A percentile compares a stretch with the other conserved stretches of the same genome.
Evolutionary conservation across 1,284 basidiomycete genomes (phyloP).

Genomic region (Inonotus hispidus): DNA sequence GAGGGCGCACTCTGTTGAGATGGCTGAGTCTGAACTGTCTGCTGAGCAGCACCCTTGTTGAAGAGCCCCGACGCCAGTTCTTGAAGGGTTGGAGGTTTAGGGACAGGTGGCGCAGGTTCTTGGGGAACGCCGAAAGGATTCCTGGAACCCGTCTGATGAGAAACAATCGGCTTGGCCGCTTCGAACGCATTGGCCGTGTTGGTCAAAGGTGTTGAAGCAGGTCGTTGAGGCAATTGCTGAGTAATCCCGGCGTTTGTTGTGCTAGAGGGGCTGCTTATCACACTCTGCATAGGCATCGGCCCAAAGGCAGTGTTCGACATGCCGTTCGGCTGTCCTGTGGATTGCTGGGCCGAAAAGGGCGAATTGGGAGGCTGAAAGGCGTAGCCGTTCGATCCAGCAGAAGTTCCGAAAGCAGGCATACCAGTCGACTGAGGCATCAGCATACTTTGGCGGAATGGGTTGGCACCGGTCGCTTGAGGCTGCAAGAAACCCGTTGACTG

Average conservation of each 20-base stretch:
- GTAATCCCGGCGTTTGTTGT: neutral
- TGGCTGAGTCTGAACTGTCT: slow-evolving; percentile 30
- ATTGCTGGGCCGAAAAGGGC: slow-evolving; percentile 21
- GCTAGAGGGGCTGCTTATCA: neutral
- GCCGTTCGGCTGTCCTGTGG: slow-evolving; percentile 12
- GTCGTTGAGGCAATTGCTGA: slow-evolving; percentile 41
- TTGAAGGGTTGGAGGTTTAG: slow-evolving; percentile 75
- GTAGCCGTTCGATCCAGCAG: slow-evolving; percentile 22
- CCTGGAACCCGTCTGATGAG: slow-evolving; percentile 89
- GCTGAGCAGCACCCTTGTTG: slow-evolving; percentile 6
- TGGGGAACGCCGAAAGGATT: slow-evolving; percentile 87
- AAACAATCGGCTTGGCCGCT: slow-evolving; percentile 56
- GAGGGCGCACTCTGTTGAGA: slow-evolving; percentile 24
- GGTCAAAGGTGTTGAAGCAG: slow-evolving; percentile 64
- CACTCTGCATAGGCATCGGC: slow-evolving; percentile 1
- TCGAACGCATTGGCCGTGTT: slow-evolving; percentile 31
- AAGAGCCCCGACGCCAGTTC: slow-evolving; percentile 62
- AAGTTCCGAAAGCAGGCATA: slow-evolving; percentile 33
- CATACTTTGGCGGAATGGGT: slow-evolving; percentile 43
- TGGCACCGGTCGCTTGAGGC: slow-evolving; percentile 66
- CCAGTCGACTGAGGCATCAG: slow-evolving; percentile 44
- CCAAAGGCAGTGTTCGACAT: slow-evolving; percentile 5
- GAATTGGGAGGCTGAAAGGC: slow-evolving; percentile 19
- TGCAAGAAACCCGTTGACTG: slow-evolving; percentile 64
- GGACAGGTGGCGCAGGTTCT: slow-evolving; percentile 57